A percentile compares a stretch with the other conserved stretches of the same genome.
Evolutionary conservation across 2,329 filamentous ascomycete species (phyloP).

Genomic region (Diaporthe vaccinii): DNA sequence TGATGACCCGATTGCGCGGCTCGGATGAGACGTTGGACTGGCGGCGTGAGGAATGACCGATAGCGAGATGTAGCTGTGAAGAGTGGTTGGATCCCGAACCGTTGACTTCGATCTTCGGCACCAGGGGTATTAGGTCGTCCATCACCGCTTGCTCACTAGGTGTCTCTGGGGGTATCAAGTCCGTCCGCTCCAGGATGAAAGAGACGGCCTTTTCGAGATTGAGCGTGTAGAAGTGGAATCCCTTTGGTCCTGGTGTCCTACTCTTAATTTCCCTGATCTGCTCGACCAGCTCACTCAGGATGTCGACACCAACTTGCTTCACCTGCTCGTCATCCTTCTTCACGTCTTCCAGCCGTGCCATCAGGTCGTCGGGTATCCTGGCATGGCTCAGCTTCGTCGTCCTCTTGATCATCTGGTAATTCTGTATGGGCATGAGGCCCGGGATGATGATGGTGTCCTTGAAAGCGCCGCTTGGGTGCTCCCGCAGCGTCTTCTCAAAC

Average conservation of each 20-base stretch:
- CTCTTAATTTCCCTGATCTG: constrained; percentile 76
- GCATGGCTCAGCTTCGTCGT: constrained; percentile 97
- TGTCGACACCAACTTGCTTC: constrained; percentile 83
- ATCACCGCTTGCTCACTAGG: constrained; percentile 66
- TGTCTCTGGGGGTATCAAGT: constrained; percentile 77
- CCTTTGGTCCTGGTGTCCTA: constrained; percentile 72
- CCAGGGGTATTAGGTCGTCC: constrained; percentile 60
- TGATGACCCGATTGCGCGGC: constrained; percentile 88
- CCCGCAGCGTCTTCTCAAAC: constrained; percentile 82
- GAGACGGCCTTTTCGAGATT: constrained; percentile 97
- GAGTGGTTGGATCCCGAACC: constrained; percentile 56
- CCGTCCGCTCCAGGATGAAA: constrained; percentile 87
- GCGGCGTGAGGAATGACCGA: constrained; percentile 62
- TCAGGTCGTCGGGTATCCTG: constrained; percentile 78
- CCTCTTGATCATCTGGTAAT: constrained; percentile 93
- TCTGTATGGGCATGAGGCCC: constrained; percentile 97
- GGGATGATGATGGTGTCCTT: constrained; percentile 91
- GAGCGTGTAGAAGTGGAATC: constrained; percentile 97
- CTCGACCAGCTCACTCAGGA: constrained; percentile 86
- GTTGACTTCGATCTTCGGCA: constrained; percentile 66
- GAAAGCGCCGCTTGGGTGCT: constrained; percentile 88
- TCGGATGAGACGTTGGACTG: constrained; percentile 86
- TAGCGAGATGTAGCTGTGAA: constrained; percentile 33
- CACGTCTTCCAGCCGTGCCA: constrained; percentile 78
- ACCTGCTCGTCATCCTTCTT: constrained; percentile 86